These are phyloP conservation scores for Ganoderma resinaceum DNA, from an alignment of 1,284 basidiomycete genomes.

Conservation along the genomic window DNA sequence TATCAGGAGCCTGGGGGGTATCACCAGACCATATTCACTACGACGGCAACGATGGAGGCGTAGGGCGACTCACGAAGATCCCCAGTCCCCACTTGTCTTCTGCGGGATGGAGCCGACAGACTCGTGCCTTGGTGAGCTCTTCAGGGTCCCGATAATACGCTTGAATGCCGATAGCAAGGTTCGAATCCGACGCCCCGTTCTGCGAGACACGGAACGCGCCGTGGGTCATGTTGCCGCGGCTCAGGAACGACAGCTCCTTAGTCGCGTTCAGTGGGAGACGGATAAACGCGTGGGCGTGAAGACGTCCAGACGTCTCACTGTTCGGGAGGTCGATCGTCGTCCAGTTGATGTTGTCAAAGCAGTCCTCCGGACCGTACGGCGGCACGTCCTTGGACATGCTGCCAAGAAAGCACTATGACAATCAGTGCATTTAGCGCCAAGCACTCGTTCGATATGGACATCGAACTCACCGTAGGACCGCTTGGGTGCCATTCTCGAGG, in stretches of 20 bases:
- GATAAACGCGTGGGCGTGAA: not conserved
- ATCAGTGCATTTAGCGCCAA: not conserved
- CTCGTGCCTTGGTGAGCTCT: not conserved
- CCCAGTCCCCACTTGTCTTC: constrained; percentile 5
- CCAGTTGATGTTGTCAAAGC: constrained; percentile 2
- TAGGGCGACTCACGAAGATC: not conserved
- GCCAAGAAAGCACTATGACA: not conserved
- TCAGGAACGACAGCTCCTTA: not conserved
- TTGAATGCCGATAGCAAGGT: not conserved
- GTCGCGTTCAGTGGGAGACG: not conserved
- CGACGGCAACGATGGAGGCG: not conserved
- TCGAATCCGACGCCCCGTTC: not conserved
- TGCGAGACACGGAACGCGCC: constrained; percentile 4
- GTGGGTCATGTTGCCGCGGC: not conserved
- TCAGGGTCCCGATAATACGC: not conserved
- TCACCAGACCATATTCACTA: not conserved
- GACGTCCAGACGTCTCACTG: constrained; percentile 1
- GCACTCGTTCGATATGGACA: not conserved
- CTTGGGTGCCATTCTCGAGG: not conserved
- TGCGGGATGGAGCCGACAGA: not conserved
- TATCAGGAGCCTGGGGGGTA: not conserved
- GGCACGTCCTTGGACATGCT: constrained; percentile 1
- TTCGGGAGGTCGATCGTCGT: constrained; percentile 1
- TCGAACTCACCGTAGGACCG: not conserved
- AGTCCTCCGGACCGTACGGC: not conserved